Evolutionary conservation across 805 yeast genomes (phyloP), one percentile per base, ranked within the genome.

Genomic region (Suhomyces sp.): DNA sequence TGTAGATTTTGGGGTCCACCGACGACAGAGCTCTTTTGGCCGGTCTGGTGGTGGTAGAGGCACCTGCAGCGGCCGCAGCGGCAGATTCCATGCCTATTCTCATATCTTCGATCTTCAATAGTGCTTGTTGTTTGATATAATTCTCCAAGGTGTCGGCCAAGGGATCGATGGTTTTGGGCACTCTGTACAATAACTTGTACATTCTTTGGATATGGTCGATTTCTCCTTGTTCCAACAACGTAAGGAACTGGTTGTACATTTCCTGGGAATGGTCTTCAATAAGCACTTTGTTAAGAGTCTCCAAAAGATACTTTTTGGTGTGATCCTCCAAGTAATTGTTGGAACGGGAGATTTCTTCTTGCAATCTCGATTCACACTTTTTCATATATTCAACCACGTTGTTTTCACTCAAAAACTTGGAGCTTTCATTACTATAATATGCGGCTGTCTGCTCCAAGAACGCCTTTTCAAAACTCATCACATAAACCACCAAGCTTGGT

Each of bases 361-460:
- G 81, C 48, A 96, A 81, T 56, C 97, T 80, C 50, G 81, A 79
- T 60, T 88, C 91, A 40, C 97, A 96, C 67, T 87, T 89, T 55
- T 81, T 83, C 82, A 94, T 85, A 72, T 94, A 94, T 63, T 90
- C 96, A 23, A 92, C 93, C 47, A 93, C 93, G 58, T 90, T 87
- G 68, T 91, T 88, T 29, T 82, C 81, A 3, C 79, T 71, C 54
- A 94, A 75, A 66, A 85, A 91, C 44, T 77, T 78, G 15, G 74
- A 71, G 40, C 94, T 84, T 69, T 91, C 97, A 44, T 75, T 75
- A 22, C 76, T 73, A 70, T 89, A 90, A 66, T 85, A 90, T 35
- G 78, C 81, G 52, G 75, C 79, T 2, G 94, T 87, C 50, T 83
- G 85, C 23, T 81, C 83, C 58, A 94, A 77, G 66, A 90, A 94